These are phyloP conservation scores for Mycena citricolor DNA, from an alignment of 1,284 basidiomycete genomes.

Conservation along the genomic window DNA sequence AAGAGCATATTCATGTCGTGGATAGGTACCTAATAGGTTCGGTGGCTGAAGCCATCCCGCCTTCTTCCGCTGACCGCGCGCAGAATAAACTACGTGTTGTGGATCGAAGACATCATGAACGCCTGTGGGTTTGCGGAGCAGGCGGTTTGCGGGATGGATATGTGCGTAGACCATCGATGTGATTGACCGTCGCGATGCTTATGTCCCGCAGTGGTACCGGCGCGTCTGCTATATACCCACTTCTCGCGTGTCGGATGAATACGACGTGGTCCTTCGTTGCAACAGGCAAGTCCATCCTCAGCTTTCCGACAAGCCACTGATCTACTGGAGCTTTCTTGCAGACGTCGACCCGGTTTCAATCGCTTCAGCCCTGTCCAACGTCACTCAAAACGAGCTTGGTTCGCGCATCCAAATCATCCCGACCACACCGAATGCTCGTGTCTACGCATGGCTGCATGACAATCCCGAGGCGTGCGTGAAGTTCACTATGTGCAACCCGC, in stretches of 20 bases:
- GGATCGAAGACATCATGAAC: constrained; percentile 67
- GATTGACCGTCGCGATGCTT: background rate
- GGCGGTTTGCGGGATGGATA: constrained; percentile 48
- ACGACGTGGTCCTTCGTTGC: constrained; percentile 61
- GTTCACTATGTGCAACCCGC: constrained; percentile 94
- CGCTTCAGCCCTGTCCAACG: constrained; percentile 51
- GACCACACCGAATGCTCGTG: constrained; percentile 37
- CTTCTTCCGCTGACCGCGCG: background rate
- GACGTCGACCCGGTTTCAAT: constrained; percentile 72
- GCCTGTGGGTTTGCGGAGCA: constrained; percentile 17
- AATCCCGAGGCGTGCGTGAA: constrained; percentile 45
- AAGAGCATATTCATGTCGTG: background rate
- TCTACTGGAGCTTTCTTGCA: constrained; percentile 27
- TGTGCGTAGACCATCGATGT: constrained; percentile 44
- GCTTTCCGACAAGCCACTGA: background rate
- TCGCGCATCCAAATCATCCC: constrained; percentile 50
- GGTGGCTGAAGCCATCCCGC: background rate
- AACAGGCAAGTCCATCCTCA: constrained; percentile 54
- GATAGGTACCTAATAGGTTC: constrained; percentile 69
- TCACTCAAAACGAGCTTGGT: constrained; percentile 53
- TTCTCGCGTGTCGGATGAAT: constrained; percentile 66
- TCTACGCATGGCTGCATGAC: constrained; percentile 50
- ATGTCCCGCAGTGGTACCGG: constrained; percentile 77
- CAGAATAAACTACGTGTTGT: constrained; percentile 72
- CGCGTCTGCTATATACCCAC: constrained; percentile 86